phyloP scores from a whole-genome alignment of 305 asterid genomes.

The Galium porrigens region DNA sequence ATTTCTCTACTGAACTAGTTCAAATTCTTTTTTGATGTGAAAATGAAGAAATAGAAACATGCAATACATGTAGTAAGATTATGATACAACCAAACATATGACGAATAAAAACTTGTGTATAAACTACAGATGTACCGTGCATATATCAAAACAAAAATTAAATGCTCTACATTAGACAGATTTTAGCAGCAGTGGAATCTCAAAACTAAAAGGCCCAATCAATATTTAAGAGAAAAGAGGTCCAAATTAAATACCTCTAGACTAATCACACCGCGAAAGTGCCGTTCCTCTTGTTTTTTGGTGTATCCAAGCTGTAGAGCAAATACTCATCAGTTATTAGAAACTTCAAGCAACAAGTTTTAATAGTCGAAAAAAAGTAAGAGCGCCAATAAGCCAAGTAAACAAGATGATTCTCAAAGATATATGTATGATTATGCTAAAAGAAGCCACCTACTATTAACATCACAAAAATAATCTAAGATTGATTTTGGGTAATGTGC shows the following conservation, averaged over 20 bases:
- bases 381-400: not conserved
- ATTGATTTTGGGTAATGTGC: not conserved
- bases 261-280: slow-evolving; percentile 82
- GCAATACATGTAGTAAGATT: not conserved
- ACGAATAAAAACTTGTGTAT: too few relatives aligned
- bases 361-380: not conserved
- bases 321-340: slow-evolving; percentile 9
- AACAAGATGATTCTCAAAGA: not conserved
- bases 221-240: not conserved
- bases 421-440: not conserved
- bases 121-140: not conserved
- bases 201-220: not conserved
- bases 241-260: slow-evolving; percentile 45
- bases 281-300: slow-evolving; percentile 81
- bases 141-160: not conserved
- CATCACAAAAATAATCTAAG: not conserved
- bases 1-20: too few relatives aligned
- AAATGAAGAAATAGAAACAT: not conserved
- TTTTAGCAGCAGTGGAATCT: not conserved
- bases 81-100: not conserved
- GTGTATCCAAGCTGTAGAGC: slow-evolving; percentile 88
- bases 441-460: not conserved
- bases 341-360: not conserved
- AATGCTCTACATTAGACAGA: not conserved
- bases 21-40: not conserved